Conservation (phyloP, 352 stramenopile species). For the Phytopythium kandeliae region DNA sequence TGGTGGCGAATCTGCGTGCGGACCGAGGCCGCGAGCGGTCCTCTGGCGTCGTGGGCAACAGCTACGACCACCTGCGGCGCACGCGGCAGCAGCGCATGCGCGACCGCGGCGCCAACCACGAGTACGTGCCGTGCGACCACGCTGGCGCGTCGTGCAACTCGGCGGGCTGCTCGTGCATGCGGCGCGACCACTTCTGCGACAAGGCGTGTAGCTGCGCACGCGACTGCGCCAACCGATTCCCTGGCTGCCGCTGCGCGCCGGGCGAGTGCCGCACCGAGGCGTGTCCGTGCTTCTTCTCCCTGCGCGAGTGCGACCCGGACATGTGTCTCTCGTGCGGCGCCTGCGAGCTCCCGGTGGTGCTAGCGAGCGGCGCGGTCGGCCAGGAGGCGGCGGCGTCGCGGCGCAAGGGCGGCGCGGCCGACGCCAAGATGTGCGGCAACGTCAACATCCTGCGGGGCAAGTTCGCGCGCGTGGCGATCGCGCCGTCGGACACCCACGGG, state of each 20-base stretch:
- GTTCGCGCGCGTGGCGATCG: constrained; percentile 46
- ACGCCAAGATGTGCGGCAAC: constrained; percentile 58
- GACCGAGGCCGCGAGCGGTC: constrained; percentile 16
- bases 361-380: constrained; percentile 23
- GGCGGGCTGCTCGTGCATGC: constrained; percentile 69
- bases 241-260: constrained; percentile 54
- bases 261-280: constrained; percentile 48
- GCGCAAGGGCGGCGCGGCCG: background rate
- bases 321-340: constrained; percentile 59
- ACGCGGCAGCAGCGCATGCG: constrained; percentile 79
- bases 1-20: background rate
- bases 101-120: constrained; percentile 69
- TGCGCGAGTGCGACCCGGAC: constrained; percentile 70
- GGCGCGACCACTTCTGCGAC: constrained; percentile 78
- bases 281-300: constrained; percentile 68
- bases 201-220: constrained; percentile 50
- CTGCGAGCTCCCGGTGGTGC: constrained; percentile 50
- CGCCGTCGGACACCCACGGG: constrained; percentile 58
- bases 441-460: constrained; percentile 60
- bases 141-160: constrained; percentile 45
- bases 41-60: constrained; percentile 48
- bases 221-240: constrained; percentile 76
- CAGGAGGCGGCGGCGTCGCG: constrained; percentile 12
- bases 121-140: constrained; percentile 68
- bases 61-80: constrained; percentile 53